Conservation (phyloP, 768 basidiomycete genomes). For the Tylopilus balloui region DNA sequence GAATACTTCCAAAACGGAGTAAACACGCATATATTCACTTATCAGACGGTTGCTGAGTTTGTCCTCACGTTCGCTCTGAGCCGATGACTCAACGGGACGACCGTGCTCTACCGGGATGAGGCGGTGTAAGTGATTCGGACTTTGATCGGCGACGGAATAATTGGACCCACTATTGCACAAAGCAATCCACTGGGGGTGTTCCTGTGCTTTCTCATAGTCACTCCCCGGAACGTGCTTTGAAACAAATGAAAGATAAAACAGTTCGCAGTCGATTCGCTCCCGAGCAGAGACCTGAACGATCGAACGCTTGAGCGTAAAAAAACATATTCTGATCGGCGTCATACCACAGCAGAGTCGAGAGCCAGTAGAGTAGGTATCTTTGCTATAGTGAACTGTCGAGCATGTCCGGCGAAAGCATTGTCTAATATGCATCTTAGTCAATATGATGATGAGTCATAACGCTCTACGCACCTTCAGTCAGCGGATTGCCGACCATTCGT, state of each 20-base stretch:
- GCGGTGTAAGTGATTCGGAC: neutral
- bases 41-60: constrained; percentile 61
- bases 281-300: constrained; percentile 54
- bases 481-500: constrained; percentile 58
- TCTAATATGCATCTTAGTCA: constrained; percentile 28
- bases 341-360: constrained; percentile 63
- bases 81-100: constrained; percentile 37
- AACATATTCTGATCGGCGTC: constrained; percentile 20
- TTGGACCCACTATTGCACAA: constrained; percentile 55
- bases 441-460: neutral
- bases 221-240: constrained; percentile 39
- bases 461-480: constrained; percentile 47
- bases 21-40: constrained; percentile 36
- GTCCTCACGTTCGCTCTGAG: constrained; percentile 33
- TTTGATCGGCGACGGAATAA: neutral
- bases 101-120: constrained; percentile 51
- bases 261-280: constrained; percentile 76
- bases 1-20: neutral
- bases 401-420: constrained; percentile 33
- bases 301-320: constrained; percentile 8
- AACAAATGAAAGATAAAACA: constrained; percentile 74
- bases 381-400: constrained; percentile 62
- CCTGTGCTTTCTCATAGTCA: constrained; percentile 40
- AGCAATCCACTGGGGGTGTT: constrained; percentile 62
- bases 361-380: constrained; percentile 55